Percentiles rank a stretch among this genome's conserved stretches.
Evolutionary conservation across 768 basidiomycete genomes (phyloP).

Genomic region (Russula dissimulans): DNA sequence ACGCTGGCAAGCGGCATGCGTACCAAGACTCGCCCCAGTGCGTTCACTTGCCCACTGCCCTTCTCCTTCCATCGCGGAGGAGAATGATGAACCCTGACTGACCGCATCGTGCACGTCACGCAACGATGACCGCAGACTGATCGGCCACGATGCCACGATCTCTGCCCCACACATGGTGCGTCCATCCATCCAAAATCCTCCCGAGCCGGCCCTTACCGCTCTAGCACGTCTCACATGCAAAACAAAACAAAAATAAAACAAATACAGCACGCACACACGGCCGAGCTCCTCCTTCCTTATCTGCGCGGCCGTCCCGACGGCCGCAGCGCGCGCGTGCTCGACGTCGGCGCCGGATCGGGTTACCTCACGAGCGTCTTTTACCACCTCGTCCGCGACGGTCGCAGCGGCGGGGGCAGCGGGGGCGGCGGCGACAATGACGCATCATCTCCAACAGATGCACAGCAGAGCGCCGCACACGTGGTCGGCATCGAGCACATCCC

Average conservation of each 20-base stretch:
- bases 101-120: too few relatives aligned
- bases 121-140: constrained; percentile 35
- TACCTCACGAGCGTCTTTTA: constrained; percentile 79
- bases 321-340: constrained; percentile 62
- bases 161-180: constrained; percentile 67
- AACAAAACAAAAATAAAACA: neutral
- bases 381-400: constrained; percentile 42
- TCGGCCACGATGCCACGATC: constrained; percentile 85
- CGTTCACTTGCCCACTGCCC: neutral
- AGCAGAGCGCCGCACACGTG: constrained; percentile 28
- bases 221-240: neutral
- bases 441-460: too few relatives aligned
- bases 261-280: constrained; percentile 72
- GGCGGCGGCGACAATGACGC: neutral
- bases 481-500: constrained; percentile 90
- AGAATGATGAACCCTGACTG: neutral
- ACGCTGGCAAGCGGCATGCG: constrained; percentile 24
- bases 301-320: constrained; percentile 37
- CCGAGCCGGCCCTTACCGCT: neutral
- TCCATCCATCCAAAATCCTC: too few relatives aligned
- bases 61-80: neutral
- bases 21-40: constrained; percentile 47
- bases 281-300: constrained; percentile 65
- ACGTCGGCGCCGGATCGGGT: constrained; percentile 84
- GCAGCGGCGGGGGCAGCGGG: constrained; percentile 35